Percentiles rank a stretch among this genome's conserved stretches.
Evolutionary conservation across 495 filamentous ascomycete species (phyloP).

Genomic region (Aspergillus funiculosus): DNA sequence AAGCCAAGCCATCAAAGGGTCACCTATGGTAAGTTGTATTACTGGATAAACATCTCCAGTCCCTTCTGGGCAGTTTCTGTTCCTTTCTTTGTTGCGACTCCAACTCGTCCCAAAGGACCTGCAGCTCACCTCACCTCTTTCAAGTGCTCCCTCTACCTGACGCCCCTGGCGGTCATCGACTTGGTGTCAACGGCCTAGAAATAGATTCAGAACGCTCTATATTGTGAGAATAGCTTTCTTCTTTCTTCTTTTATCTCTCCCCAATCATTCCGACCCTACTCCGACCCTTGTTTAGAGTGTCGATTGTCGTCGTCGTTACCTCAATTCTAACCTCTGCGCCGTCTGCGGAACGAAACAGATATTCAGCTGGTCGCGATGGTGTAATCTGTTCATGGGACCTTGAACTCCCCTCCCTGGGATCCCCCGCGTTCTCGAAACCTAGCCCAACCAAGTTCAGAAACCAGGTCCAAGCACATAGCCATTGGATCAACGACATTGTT

Average conservation of each 20-base stretch:
- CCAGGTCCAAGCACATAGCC: conserved; percentile 95
- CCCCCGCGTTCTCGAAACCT: conserved; percentile 31
- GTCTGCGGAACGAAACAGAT: conserved; percentile 55
- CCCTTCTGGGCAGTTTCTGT: too few relatives aligned
- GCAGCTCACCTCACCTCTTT: conserved; percentile 17
- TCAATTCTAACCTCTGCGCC: conserved; percentile 21
- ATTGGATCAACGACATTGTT: conserved; percentile 98
- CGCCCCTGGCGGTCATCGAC: conserved; percentile 81
- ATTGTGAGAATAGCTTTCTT: conserved; percentile 53
- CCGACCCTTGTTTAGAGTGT: neutral
- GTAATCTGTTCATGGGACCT: conserved; percentile 95
- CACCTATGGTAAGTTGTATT: conserved; percentile 37
- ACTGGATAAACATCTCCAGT: too few relatives aligned
- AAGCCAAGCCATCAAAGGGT: conserved; percentile 47
- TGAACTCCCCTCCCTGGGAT: conserved; percentile 43
- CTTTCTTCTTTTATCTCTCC: neutral
- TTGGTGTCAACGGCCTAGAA: conserved; percentile 90
- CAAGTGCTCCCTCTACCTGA: conserved; percentile 91
- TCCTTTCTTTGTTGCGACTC: conserved; percentile 50
- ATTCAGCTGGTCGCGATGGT: conserved; percentile 92
- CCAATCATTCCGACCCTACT: neutral
- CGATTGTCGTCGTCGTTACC: conserved; percentile 19
- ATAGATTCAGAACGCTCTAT: conserved; percentile 80
- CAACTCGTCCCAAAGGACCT: too few relatives aligned
- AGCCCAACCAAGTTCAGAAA: conserved; percentile 64